Conservation (phyloP, 75 land plant genomes). For the Pseudotsuga menziesii region DNA sequence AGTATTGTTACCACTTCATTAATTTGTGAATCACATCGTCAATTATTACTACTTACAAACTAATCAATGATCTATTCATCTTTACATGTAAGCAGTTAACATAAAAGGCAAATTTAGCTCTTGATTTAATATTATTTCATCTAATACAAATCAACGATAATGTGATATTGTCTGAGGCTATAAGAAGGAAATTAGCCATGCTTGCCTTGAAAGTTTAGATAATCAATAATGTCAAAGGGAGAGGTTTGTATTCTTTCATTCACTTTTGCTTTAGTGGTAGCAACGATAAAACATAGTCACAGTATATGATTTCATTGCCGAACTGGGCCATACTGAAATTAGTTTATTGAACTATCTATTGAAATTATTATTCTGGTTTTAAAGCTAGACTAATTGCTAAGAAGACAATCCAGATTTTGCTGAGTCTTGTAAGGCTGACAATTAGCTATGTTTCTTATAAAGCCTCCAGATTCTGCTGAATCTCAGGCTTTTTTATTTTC, state of each 20-base stretch:
- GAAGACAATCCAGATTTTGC: background rate
- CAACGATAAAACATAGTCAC: background rate
- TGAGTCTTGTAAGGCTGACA: background rate
- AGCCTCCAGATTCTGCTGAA: constrained; percentile 99
- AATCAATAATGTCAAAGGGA: background rate
- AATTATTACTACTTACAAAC: too few relatives aligned
- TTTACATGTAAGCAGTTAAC: background rate
- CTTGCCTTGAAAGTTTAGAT: background rate
- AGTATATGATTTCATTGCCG: background rate
- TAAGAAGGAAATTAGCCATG: background rate
- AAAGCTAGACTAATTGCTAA: background rate
- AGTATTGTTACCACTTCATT: too few relatives aligned
- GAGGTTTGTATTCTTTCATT: background rate
- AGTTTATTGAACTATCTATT: too few relatives aligned
- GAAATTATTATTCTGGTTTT: background rate
- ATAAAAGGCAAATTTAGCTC: background rate
- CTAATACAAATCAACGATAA: background rate
- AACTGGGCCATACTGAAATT: background rate
- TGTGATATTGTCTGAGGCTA: background rate
- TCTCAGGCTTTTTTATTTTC: constrained; percentile 77
- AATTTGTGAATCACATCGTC: too few relatives aligned
- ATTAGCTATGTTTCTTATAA: constrained; percentile 12
- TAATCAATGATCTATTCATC: background rate
- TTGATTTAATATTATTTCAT: background rate
- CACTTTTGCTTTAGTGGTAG: background rate